These are phyloP conservation scores for Arachis hypogaea DNA, from an alignment of 306 rosid species.

Conservation along the genomic window DNA sequence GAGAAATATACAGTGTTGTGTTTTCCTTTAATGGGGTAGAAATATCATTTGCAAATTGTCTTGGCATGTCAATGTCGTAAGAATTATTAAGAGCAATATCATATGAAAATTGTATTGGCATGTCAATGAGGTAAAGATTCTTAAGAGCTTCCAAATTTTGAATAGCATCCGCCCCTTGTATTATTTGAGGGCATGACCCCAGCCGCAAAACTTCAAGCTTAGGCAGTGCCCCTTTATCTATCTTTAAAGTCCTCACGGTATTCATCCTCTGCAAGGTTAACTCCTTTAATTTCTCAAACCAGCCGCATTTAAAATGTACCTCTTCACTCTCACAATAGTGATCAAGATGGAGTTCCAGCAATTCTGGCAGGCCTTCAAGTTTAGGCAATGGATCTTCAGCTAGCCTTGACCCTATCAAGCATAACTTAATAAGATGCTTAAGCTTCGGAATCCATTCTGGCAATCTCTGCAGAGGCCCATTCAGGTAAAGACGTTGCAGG, in stretches of 20 bases:
- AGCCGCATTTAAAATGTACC: neutral
- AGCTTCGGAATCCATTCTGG: conserved; percentile 10
- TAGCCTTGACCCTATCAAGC: neutral
- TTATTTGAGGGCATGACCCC: neutral
- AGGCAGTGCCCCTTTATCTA: conserved; percentile 8
- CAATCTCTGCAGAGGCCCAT: neutral
- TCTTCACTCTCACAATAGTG: neutral
- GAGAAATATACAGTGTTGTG: neutral
- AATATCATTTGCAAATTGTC: neutral
- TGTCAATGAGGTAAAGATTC: neutral
- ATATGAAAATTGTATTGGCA: too few relatives aligned
- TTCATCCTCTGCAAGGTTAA: neutral
- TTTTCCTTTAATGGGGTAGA: neutral
- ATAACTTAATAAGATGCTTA: neutral
- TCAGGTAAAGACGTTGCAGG: neutral
- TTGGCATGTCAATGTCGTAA: neutral
- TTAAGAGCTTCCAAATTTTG: neutral
- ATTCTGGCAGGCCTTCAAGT: conserved; percentile 6
- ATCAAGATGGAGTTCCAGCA: neutral
- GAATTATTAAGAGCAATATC: too few relatives aligned
- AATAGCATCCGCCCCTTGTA: neutral
- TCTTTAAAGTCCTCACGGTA: neutral
- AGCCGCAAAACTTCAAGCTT: neutral
- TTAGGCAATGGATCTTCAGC: neutral
- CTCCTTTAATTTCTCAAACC: neutral